Evolutionary conservation across 1,284 basidiomycete genomes (phyloP).

Genomic region (Ustilago xerochloae): DNA sequence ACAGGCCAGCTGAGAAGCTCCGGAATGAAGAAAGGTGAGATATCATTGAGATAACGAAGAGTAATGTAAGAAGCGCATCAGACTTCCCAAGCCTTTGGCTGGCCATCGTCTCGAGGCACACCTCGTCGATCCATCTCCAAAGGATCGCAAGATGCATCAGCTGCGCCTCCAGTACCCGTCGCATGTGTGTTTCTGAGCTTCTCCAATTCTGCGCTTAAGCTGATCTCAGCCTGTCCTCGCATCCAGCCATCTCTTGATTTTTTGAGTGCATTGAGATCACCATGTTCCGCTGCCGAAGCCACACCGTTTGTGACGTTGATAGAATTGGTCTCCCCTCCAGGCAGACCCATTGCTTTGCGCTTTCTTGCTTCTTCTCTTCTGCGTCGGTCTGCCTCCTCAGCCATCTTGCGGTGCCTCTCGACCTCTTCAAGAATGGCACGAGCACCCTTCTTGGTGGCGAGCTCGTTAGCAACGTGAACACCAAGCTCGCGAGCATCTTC

Average conservation of each 20-base stretch:
- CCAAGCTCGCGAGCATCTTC: conserved; percentile 60
- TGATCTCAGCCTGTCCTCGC: conserved; percentile 44
- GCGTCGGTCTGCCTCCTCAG: conserved; percentile 60
- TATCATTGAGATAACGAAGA: not conserved
- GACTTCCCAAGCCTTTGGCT: conserved; percentile 67
- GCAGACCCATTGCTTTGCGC: conserved; percentile 35
- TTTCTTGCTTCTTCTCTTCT: conserved; percentile 50
- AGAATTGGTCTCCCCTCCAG: conserved; percentile 30
- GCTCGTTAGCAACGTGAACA: conserved; percentile 54
- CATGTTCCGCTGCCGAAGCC: conserved; percentile 28
- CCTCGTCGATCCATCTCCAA: conserved; percentile 60
- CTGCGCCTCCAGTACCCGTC: conserved; percentile 16
- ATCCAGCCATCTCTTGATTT: conserved; percentile 35
- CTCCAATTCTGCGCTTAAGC: conserved; percentile 27
- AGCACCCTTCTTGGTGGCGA: conserved; percentile 58
- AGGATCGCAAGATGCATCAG: conserved; percentile 25
- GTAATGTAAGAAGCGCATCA: conserved; percentile 8
- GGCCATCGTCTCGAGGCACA: conserved; percentile 61
- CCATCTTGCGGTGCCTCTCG: conserved; percentile 64
- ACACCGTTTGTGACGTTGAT: conserved; percentile 20
- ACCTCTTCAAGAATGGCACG: conserved; percentile 64
- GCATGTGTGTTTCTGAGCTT: conserved; percentile 11
- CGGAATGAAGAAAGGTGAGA: not conserved
- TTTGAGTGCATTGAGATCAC: conserved; percentile 39
- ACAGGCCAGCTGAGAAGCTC: not conserved